Evolutionary conservation across 345 rosid genomes (phyloP).

Genomic region (thale cress (Arabidopsis thaliana)): TAIR10.1 NC_003071.7:15606501-15607000

Average conservation of each 20-base stretch:
- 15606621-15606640: constrained; percentile 5
- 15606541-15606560: neutral
- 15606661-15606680: constrained; percentile 18
- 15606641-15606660: constrained; percentile 6
- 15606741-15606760: constrained; percentile 28
- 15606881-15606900: constrained; percentile 15
- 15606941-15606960: constrained; percentile 24
- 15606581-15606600: neutral
- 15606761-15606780: constrained; percentile 10
- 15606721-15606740: constrained; percentile 10
- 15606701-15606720: neutral
- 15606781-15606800: constrained; percentile 27
- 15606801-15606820: constrained; percentile 18
- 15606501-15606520: neutral
- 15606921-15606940: neutral
- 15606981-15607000: neutral
- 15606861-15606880: constrained; percentile 14
- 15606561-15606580: neutral
- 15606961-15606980: constrained; percentile 11
- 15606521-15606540: neutral
- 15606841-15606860: constrained; percentile 5
- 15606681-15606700: neutral
- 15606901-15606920: constrained; percentile 24
- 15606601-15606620: neutral
- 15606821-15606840: constrained; percentile 4